Evolutionary conservation across 2,329 filamentous ascomycete species (phyloP), one percentile per base, ranked within the genome.

Genomic region (Stylonectria norvegica): DNA sequence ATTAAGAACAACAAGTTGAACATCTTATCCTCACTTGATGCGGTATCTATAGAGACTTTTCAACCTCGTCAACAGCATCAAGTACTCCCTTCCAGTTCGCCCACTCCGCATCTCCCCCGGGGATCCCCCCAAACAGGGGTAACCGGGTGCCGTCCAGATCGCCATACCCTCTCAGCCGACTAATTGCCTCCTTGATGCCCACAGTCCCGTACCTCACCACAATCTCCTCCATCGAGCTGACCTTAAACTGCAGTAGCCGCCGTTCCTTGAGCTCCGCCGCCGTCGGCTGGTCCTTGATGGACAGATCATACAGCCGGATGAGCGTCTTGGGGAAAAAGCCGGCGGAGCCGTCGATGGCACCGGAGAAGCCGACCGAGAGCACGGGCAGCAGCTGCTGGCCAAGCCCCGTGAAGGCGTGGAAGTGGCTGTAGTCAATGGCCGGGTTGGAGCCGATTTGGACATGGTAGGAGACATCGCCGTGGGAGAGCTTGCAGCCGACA

Each of bases 401-500:
- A 2, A 84, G 70, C 0, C 81, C 81, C 4, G 78, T 81, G 65
- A 78, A 85, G 20, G 78, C 74, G 49, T 70, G 72, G 65, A 85
- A 85, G 33, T 72, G 64, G 2, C 61, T 55, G 53, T 78, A 71
- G 59, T 83, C 75, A 55, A 85, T 81, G 34, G 67, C 58, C 0
- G 80, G 80, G 51, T 73, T 76, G 4, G 73, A 69, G 4, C 76
- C 78, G 42, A 84, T 74, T 58, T 83, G 75, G 4, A 75, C 70
- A 57, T 83, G 79, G 51, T 76, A 70, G n/a, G 79, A 81, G 33
- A 84, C 71, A 56, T 83, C 78, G 36, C 79, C 80, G 58, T 85
- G 81, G 1, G 79, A 84, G 51, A 85, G 75, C 64, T 85, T 85
- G 64, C 78, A 82, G 36, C 81, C 81, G 4, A 84, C 80, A 42